These are phyloP conservation scores for Malassezia caprae DNA, from an alignment of 1,284 basidiomycete genomes.

Conservation along the genomic window DNA sequence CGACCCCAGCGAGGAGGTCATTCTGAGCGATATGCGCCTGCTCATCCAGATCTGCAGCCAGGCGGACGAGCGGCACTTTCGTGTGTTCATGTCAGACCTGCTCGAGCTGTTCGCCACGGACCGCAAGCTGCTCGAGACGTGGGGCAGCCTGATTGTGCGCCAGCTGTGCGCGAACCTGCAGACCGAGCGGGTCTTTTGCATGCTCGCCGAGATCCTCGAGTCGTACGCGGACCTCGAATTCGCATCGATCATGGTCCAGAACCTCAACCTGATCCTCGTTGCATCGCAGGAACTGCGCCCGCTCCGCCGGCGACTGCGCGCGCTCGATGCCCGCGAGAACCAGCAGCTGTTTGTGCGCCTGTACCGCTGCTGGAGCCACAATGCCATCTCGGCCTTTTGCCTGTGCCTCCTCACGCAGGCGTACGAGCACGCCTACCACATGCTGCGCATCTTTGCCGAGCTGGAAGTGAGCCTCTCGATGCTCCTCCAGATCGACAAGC, in stretches of 20 bases:
- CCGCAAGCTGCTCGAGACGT: constrained; percentile 72
- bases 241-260: constrained; percentile 91
- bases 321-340: constrained; percentile 75
- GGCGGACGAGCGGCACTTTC: constrained; percentile 92
- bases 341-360: constrained; percentile 82
- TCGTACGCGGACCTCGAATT: constrained; percentile 98
- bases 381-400: constrained; percentile 89
- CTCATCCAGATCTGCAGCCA: constrained; percentile 85
- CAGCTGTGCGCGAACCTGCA: constrained; percentile 89
- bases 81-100: constrained; percentile 65
- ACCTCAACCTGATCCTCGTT: constrained; percentile 89
- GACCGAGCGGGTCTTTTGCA: constrained; percentile 87
- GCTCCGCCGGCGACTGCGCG: constrained; percentile 83
- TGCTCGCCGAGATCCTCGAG: constrained; percentile 92
- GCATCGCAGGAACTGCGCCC: constrained; percentile 90
- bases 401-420: constrained; percentile 92
- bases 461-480: constrained; percentile 89
- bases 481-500: constrained; percentile 92
- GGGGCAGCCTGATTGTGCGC: constrained; percentile 89
- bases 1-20: constrained; percentile 92
- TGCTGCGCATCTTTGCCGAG: constrained; percentile 87
- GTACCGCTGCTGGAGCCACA: constrained; percentile 97
- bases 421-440: constrained; percentile 94
- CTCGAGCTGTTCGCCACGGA: constrained; percentile 85
- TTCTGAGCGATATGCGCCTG: constrained; percentile 88